Percentiles rank a stretch among this genome's conserved stretches.
phyloP scores from a whole-genome alignment of 116 monocot genomes.

The Posidonia oceanica region DNA sequence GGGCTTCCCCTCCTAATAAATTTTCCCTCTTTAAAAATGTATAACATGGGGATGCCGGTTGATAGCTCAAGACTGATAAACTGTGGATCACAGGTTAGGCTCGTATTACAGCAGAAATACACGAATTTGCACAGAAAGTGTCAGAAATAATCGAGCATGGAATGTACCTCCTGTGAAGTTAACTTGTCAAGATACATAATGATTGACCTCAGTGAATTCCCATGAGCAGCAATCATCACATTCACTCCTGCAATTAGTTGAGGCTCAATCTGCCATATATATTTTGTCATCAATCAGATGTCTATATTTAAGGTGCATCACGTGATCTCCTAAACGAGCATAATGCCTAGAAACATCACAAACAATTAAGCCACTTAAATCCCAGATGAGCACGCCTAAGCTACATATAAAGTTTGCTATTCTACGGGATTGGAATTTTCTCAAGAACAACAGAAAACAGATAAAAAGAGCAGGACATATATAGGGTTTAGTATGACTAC shows the following conservation, averaged over 20 bases:
- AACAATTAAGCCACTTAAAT: too few relatives aligned
- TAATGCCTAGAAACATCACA: too few relatives aligned
- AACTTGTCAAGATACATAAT: conserved; percentile 97
- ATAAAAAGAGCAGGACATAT: too few relatives aligned
- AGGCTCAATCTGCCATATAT: conserved; percentile 63
- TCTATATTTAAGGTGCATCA: neutral
- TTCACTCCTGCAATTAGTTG: conserved; percentile 66
- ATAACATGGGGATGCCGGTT: conserved; percentile 97
- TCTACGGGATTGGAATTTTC: too few relatives aligned
- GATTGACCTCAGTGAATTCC: conserved; percentile 91
- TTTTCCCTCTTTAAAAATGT: conserved; percentile 86
- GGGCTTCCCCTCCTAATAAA: conserved; percentile 94
- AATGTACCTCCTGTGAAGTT: conserved; percentile 79
- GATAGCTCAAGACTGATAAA: conserved; percentile 87
- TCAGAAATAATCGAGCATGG: too few relatives aligned
- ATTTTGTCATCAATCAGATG: too few relatives aligned
- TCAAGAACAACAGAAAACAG: too few relatives aligned
- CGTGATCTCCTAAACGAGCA: neutral
- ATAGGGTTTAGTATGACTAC: too few relatives aligned
- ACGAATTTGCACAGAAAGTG: too few relatives aligned
- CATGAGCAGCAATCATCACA: conserved; percentile 98
- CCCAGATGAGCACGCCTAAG: too few relatives aligned
- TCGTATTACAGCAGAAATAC: too few relatives aligned
- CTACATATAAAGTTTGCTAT: too few relatives aligned
- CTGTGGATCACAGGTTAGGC: conserved; percentile 15